These are phyloP conservation scores for Lagenaria siceraria DNA, from an alignment of 306 rosid genomes.

Conservation along the genomic window DNA sequence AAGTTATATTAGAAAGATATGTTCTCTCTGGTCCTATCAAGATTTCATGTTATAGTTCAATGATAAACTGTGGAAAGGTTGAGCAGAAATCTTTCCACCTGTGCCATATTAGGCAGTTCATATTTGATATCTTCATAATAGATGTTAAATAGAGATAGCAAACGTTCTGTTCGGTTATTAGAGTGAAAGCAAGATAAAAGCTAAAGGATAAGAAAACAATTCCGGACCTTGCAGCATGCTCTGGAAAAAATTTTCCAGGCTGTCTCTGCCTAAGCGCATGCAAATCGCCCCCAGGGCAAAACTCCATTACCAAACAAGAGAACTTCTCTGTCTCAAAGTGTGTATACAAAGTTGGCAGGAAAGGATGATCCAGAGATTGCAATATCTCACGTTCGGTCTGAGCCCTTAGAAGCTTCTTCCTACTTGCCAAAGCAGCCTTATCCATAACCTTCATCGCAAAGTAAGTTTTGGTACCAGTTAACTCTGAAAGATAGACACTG, in stretches of 20 bases:
- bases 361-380: constrained; percentile 93
- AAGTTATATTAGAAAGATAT: neutral
- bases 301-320: constrained; percentile 90
- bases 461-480: constrained; percentile 61
- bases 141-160: neutral
- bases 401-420: constrained; percentile 81
- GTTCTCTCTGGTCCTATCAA: neutral
- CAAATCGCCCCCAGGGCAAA: constrained; percentile 92
- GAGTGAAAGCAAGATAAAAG: neutral
- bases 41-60: neutral
- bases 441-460: constrained; percentile 99
- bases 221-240: constrained; percentile 88
- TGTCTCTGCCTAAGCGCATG: constrained; percentile 86
- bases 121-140: neutral
- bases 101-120: neutral
- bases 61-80: neutral
- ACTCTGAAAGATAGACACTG: constrained; percentile 69
- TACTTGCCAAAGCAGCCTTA: constrained; percentile 55
- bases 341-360: constrained; percentile 78
- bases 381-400: constrained; percentile 92
- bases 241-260: constrained; percentile 71
- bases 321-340: constrained; percentile 74
- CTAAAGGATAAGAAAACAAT: constrained; percentile 8
- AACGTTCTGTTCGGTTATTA: neutral
- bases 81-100: neutral